phyloP scores from a whole-genome alignment of 495 filamentous ascomycete genomes.

The Penicillium atrosanguineum region DNA sequence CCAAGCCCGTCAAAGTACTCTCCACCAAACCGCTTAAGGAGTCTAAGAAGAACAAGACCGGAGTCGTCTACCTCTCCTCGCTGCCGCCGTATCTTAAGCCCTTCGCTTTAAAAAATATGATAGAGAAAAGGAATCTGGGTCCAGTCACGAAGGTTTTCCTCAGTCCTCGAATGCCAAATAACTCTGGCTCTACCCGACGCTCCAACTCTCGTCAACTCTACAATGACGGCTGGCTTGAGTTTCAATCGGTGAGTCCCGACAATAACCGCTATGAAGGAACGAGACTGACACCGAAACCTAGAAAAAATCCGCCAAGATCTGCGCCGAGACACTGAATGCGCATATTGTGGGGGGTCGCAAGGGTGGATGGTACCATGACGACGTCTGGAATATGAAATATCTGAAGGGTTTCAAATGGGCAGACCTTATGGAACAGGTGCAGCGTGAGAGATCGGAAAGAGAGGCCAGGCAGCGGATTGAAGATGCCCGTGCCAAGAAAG shows the following conservation, averaged over 20 bases:
- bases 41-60: conserved; percentile 23
- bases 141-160: conserved; percentile 84
- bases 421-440: conserved; percentile 62
- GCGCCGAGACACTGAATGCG: conserved; percentile 82
- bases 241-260: conserved; percentile 27
- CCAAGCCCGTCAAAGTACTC: conserved; percentile 15
- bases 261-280: background rate
- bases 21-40: conserved; percentile 22
- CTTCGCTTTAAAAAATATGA: conserved; percentile 68
- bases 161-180: conserved; percentile 69
- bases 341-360: conserved; percentile 82
- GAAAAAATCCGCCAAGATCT: conserved; percentile 76
- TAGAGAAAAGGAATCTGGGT: conserved; percentile 66
- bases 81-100: conserved; percentile 96
- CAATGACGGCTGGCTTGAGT: conserved; percentile 95
- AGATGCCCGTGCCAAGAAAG: conserved; percentile 71
- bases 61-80: conserved; percentile 79
- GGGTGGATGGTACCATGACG: conserved; percentile 85
- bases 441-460: conserved; percentile 79
- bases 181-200: conserved; percentile 57
- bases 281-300: conserved; percentile 22
- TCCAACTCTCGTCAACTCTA: conserved; percentile 87
- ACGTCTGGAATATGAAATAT: conserved; percentile 86
- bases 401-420: conserved; percentile 80
- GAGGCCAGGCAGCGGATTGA: conserved; percentile 75